Conservation (phyloP, 1,284 basidiomycete species). For the Fomitopsis pinicola region DNA sequence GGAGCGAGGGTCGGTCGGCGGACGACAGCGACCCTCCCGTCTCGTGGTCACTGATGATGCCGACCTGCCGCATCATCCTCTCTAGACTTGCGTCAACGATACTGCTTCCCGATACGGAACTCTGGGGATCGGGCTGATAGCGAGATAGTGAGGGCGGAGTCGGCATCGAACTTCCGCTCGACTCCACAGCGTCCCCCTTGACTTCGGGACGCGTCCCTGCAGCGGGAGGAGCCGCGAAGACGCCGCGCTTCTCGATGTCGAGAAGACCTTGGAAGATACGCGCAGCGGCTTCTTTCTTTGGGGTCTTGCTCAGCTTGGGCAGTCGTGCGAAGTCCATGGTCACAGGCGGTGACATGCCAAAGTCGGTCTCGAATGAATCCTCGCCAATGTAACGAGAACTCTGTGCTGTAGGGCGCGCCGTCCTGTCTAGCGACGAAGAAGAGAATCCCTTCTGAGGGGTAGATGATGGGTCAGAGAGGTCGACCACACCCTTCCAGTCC, state of each 20-base stretch:
- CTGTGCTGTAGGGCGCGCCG: conserved; percentile 9
- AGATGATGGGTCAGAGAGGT: conserved; percentile 60
- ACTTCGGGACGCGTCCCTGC: conserved; percentile 8
- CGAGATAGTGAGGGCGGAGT: conserved; percentile 65
- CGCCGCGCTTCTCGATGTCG: conserved; percentile 20
- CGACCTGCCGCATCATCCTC: conserved; percentile 50
- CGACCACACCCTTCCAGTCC: conserved; percentile 72
- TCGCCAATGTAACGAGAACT: conserved; percentile 26
- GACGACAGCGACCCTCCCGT: neutral
- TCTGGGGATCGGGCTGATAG: conserved; percentile 40
- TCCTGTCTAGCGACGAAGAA: conserved; percentile 22
- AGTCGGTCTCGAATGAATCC: conserved; percentile 50
- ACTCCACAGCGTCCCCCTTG: conserved; percentile 32
- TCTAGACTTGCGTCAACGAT: conserved; percentile 34
- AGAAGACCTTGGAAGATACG: conserved; percentile 62
- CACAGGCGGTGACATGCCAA: conserved; percentile 84
- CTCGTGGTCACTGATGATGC: conserved; percentile 21
- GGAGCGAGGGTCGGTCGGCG: neutral
- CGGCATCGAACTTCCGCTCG: conserved; percentile 61
- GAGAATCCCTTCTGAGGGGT: conserved; percentile 20
- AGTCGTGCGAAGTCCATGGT: conserved; percentile 78
- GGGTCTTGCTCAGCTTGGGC: conserved; percentile 53
- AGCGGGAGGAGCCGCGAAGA: conserved; percentile 8
- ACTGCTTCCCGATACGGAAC: conserved; percentile 39
- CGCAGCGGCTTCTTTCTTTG: conserved; percentile 60